Base-by-base conservation (phyloP, 441 rosid species). In the Omphalea diandra region DNA sequence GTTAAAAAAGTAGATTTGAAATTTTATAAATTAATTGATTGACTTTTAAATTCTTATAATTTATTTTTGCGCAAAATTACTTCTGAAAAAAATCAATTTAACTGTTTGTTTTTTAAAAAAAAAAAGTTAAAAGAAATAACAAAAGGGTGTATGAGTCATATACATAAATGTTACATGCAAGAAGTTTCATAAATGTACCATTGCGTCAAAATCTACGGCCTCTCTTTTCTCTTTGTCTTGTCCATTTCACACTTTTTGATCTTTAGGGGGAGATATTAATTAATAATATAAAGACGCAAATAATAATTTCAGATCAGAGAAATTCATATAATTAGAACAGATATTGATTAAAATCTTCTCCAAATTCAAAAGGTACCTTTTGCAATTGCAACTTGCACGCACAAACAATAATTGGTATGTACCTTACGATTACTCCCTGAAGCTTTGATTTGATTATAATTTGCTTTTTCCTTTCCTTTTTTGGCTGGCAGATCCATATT, bases 381-480 rank as follows among this genome's bases (percentile, higher is more conserved):
- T n/a, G n/a, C n/a, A n/a, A n/a, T n/a, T 41, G 26, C 67, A 63
- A 43, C 67, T 40, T 63, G 67, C 35, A 27, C 53, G 6, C 53
- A n/a, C 8, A 59, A 33, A 33, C 27, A 40, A 65, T 65, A 49
- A 65, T 65, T 65, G 58, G 43, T 20, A 64, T n/a, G n/a, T n/a
- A n/a, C n/a, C n/a, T n/a, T n/a, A n/a, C n/a, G n/a, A n/a, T n/a
- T n/a, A n/a, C n/a, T n/a, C 27, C 54, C 22, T 49, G 20, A 20
- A 18, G n/a, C 47, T 66, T n/a, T 52, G 18, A 33, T 7, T 18
- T 35, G 7, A 57, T 57, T 57, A 52, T 10, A 22, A 53, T 27
- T 24, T 26, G 14, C 24, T 32, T 15, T 5, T 9, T 67, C 26
- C 20, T n/a, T 38, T 26, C 36, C 4, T 36, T 24, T 17, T 40